These are phyloP conservation scores for Mycena belliarum DNA, from an alignment of 768 basidiomycete genomes.

Conservation along the genomic window DNA sequence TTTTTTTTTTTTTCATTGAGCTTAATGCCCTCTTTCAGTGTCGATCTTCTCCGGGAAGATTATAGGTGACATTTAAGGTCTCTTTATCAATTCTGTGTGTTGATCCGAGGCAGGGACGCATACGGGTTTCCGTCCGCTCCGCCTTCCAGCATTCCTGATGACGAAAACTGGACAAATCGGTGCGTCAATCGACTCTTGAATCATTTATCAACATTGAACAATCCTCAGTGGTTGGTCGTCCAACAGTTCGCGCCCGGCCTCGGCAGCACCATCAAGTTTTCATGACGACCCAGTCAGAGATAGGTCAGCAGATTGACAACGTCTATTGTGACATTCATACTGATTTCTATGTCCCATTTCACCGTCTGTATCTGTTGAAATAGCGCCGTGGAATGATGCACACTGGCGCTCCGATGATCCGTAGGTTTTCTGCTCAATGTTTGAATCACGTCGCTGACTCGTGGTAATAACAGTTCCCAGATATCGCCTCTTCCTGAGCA, in stretches of 20 bases:
- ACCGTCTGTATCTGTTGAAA: conserved; percentile 2
- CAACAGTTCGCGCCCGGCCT: conserved; percentile 1
- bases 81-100: background rate
- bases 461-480: background rate
- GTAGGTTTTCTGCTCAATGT: background rate
- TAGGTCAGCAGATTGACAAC: conserved; percentile 4
- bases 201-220: background rate
- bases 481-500: background rate
- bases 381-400: background rate
- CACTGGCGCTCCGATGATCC: background rate
- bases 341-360: background rate
- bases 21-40: background rate
- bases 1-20: background rate
- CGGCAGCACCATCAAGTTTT: conserved; percentile 2
- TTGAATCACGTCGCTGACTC: background rate
- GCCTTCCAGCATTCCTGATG: background rate
- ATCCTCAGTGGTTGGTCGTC: conserved; percentile 9
- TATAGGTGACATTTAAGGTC: background rate
- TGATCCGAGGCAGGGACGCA: background rate
- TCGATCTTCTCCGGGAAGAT: conserved; percentile 1
- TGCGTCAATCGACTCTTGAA: background rate
- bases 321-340: background rate
- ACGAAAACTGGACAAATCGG: conserved; percentile 1
- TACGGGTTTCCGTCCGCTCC: background rate
- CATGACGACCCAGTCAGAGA: background rate